Evolutionary conservation across 768 basidiomycete species (phyloP), one percentile per base, ranked within the genome.

Genomic region (Russula virescens): DNA sequence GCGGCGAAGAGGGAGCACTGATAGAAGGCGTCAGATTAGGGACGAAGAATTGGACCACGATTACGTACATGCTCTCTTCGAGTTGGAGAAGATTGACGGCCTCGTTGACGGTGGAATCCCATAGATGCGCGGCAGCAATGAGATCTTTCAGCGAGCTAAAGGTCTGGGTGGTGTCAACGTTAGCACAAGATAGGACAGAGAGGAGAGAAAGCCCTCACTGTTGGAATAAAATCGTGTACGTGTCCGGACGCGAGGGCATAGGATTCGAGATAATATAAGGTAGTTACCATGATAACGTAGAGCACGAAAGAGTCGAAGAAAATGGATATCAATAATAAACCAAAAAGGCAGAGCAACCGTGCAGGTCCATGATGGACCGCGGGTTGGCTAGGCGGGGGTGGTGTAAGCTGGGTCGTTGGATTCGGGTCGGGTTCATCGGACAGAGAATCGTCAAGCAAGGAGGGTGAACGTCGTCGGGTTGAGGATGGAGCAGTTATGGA

Each of bases 21-120:
- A 78, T 73, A 73, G 66, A 61, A 73, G 76, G 46, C 62, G 54
- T 63, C 62, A 60, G 43, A 46, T 40, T 45, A 50, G 64, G 58
- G 52, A 63, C 28, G 42, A 26, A 51, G 9, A 46, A 48, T 47
- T 43, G 57, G 48, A 54, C 52, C 46, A 19, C 28, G 34, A n/a
- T 38, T 35, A 52, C 73, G 58, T 67, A 89, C 89, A 77, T 84
- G 70, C 75, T 80, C 69, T 91, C 89, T 66, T 91, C 89, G 31
- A 76, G 81, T 66, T 92, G 88, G 49, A 92, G 74, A 43, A 81
- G 74, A 38, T 74, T 74, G 62, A 91, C 77, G 9, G 87, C 83
- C 67, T 90, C 86, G 67, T 85, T 84, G 19, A 93, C 80, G 50
- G 84, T 79, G 9, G 85, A 81, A 64, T 91, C 88, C 91, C 90